Base-by-base conservation (phyloP, 441 rosid species). In the Populus tomentosa region DNA sequence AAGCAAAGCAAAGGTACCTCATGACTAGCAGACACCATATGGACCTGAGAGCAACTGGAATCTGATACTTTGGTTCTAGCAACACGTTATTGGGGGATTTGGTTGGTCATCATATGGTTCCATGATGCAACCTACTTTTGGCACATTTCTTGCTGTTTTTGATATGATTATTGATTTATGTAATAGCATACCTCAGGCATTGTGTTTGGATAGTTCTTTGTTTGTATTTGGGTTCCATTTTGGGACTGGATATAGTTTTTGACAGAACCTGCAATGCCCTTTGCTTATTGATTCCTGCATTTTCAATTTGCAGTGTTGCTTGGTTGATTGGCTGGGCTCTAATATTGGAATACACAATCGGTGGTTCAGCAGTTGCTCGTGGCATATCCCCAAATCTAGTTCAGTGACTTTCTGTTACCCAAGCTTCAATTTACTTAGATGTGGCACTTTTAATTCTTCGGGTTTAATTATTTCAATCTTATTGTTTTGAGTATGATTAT, bases 331-430 rank as follows among this genome's bases (percentile, higher is more conserved):
- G 98, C 75, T 95, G 99, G 99, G 98, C 94, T 26, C 83, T 95
- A 36, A 86, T 95, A 78, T 85, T 95, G 80, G 99, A 95, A 85
- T 95, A 95, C 79, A 91, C 99, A 6, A 92, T 95, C 75, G 97
- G 99, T 77, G 99, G 99, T 24, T 84, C 99, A 7, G 95, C 98
- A 13, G 97, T 95, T 82, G 99, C 98, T 77, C 97, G 99, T 40
- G 99, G 99, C 85, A 91, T 94, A 74, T 91, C 99, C 20, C 99
- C 99, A 11, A 95, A 93, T 89, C 89, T 95, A 92, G 99, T 95
- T 13, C 65, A 81, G 75, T 82, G 79, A 79, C 24, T 78, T 81
- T 74, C 70, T 65, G 21, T 5, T 28, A 59, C 68, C n/a, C 67
- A 3, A 76, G n/a, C 23, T 61, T 59, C 23, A 75, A 32, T 36